phyloP scores from a whole-genome alignment of 2,329 filamentous ascomycete species.

The Incumbomyces lentus region DNA sequence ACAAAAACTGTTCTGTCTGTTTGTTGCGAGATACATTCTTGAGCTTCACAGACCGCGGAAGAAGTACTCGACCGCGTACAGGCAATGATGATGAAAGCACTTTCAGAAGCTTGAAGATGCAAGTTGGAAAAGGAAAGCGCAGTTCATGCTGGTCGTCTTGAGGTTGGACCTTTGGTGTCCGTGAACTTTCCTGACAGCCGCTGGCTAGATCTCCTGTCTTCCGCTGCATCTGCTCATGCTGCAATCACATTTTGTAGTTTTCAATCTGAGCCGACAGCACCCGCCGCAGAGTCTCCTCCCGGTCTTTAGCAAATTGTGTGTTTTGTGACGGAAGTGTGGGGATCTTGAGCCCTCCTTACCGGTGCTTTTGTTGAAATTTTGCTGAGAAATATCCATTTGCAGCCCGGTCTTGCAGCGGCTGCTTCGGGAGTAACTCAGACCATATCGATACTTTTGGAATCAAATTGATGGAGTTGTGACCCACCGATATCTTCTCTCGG shows the following conservation, averaged over 20 bases:
- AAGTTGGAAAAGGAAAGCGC: not conserved
- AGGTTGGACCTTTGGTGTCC: not conserved
- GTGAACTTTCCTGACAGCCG: slow-evolving; percentile 1
- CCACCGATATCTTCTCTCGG: too few relatives aligned
- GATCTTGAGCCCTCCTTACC: too few relatives aligned
- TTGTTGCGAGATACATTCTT: too few relatives aligned
- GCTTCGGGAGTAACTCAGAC: too few relatives aligned
- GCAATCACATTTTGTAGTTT: slow-evolving; percentile 7
- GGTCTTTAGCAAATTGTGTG: not conserved
- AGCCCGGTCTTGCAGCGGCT: too few relatives aligned
- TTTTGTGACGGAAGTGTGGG: not conserved
- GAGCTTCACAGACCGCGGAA: not conserved
- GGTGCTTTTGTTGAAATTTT: too few relatives aligned
- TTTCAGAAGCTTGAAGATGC: slow-evolving; percentile 1
- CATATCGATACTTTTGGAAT: too few relatives aligned
- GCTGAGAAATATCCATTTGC: too few relatives aligned
- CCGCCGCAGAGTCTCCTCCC: not conserved
- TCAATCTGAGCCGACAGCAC: slow-evolving; percentile 7
- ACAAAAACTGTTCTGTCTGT: too few relatives aligned
- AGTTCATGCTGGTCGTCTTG: slow-evolving; percentile 4
- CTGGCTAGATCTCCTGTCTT: not conserved
- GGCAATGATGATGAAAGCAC: slow-evolving; percentile 8
- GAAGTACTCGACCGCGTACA: not conserved
- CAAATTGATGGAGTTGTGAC: too few relatives aligned
- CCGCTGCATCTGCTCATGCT: slow-evolving; percentile 1